phyloP scores from a whole-genome alignment of 179 eudicot genomes.

The Beta lomatogona region DNA sequence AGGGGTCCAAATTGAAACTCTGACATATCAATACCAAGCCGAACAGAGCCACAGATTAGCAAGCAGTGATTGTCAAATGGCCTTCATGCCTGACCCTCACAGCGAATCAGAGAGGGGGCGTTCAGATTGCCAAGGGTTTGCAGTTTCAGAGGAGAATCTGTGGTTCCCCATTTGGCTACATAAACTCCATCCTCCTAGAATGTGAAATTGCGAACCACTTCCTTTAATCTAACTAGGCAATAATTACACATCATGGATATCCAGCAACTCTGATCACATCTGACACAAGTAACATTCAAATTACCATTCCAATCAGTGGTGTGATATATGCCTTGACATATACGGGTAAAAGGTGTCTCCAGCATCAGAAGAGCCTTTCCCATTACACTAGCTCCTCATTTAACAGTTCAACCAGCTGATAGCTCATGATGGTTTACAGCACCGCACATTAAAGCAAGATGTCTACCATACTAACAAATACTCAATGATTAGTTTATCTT shows the following conservation, averaged over 20 bases:
- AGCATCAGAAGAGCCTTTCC: not conserved
- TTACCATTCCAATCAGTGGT: not conserved
- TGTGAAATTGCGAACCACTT: not conserved
- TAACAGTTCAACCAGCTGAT: not conserved
- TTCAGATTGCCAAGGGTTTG: not conserved
- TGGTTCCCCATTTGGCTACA: not conserved
- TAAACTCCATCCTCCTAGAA: not conserved
- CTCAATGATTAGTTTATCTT: not conserved
- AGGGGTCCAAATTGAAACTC: not conserved
- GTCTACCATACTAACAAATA: not conserved
- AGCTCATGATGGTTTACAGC: not conserved
- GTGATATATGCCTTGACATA: not conserved
- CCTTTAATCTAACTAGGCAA: not conserved
- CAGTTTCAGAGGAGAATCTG: not conserved
- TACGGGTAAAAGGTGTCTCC: not conserved
- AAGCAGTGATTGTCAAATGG: not conserved
- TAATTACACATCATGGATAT: not conserved
- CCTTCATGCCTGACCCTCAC: not conserved
- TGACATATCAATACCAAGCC: not conserved
- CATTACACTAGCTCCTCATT: not conserved
- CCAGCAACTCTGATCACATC: not conserved
- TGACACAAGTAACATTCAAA: not conserved
- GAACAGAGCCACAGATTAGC: not conserved
- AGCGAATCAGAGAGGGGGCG: not conserved
- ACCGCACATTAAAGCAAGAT: not conserved